Evolutionary conservation across 2,329 filamentous ascomycete genomes (phyloP).

Genomic region (Furcasterigmium furcatum): DNA sequence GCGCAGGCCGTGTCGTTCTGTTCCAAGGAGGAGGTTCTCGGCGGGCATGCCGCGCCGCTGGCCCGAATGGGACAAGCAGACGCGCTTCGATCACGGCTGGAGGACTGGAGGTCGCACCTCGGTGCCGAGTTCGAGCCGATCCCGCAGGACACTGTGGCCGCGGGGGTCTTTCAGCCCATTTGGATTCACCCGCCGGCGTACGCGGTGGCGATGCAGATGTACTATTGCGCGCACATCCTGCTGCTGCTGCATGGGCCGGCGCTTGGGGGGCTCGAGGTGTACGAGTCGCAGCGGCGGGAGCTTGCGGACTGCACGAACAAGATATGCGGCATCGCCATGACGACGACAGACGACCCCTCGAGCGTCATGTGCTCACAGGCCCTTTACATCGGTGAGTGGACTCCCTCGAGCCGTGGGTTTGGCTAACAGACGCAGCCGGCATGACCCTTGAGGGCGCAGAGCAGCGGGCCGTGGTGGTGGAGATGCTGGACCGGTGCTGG

Average conservation of each 20-base stretch:
- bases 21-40: conserved; percentile 28
- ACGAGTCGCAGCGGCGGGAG: conserved; percentile 12
- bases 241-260: conserved; percentile 12
- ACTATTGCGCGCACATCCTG: conserved; percentile 14
- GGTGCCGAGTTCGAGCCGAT: conserved; percentile 39
- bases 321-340: conserved; percentile 17
- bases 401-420: background rate
- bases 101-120: conserved; percentile 45
- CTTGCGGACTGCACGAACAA: conserved; percentile 15
- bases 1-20: conserved; percentile 56
- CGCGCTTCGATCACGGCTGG: conserved; percentile 41
- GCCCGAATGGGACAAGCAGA: conserved; percentile 41
- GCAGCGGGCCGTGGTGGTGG: conserved; percentile 1
- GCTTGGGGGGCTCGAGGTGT: conserved; percentile 12
- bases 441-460: conserved; percentile 4
- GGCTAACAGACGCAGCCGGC: conserved; percentile 2
- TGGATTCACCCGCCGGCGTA: conserved; percentile 14
- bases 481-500: conserved; percentile 4
- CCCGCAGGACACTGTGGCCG: conserved; percentile 17
- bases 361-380: conserved; percentile 19
- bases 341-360: conserved; percentile 15
- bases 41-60: conserved; percentile 26
- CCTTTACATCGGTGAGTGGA: conserved; percentile 14
- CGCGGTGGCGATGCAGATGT: conserved; percentile 14
- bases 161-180: conserved; percentile 10